Base-by-base conservation (phyloP, 192 early-diverging fungal genomes). In the Coemansia sp. region DNA sequence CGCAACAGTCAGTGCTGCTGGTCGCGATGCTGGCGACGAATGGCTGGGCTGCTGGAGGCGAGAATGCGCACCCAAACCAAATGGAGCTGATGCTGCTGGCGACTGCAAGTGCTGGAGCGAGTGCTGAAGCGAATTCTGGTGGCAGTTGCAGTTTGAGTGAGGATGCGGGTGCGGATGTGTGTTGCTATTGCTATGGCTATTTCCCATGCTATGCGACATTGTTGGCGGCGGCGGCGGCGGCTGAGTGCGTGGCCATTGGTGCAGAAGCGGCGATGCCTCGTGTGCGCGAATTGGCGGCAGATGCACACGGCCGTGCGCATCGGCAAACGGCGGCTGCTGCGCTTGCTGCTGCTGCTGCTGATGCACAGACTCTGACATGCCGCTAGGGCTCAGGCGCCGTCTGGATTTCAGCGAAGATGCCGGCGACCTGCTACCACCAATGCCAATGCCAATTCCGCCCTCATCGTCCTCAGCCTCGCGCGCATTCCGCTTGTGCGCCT, bases 281-380 rank as follows among this genome's bases (percentile, higher is more conserved):
- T 37, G 57, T 19, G 67, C 18, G 67, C 41, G 4, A 69, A 82
- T 77, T 2, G 80, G 75, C 21, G 74, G 80, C 58, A 82, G 64
- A 57, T 73, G 68, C 21, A 77, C 64, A 18, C 80, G 71, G 13
- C 80, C 71, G 37, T 68, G 72, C 0, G 69, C n/a, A 57, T 81
- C 78, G 4, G 64, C 63, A 46, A 71, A 77, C 32, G 77, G 22
- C 13, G 74, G 69, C 45, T 67, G 47, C 26, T 26, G 26, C 26
- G 26, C 26, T 3, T 26, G 26, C 26, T 26, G 26, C 26, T 26
- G 26, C 26, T 26, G 26, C 26, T 26, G 26, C 26, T 26, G 26
- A 26, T 26, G 26, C 40, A 41, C 41, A 4, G 39, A 15, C 18
- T 42, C 37, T 18, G 57, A 9, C 0, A 18, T 21, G 18, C 19